A percentile compares a stretch with the other conserved stretches of the same genome.
Evolutionary conservation across 306 rosid genomes (phyloP).

Genomic region (Lablab purpureus): DNA sequence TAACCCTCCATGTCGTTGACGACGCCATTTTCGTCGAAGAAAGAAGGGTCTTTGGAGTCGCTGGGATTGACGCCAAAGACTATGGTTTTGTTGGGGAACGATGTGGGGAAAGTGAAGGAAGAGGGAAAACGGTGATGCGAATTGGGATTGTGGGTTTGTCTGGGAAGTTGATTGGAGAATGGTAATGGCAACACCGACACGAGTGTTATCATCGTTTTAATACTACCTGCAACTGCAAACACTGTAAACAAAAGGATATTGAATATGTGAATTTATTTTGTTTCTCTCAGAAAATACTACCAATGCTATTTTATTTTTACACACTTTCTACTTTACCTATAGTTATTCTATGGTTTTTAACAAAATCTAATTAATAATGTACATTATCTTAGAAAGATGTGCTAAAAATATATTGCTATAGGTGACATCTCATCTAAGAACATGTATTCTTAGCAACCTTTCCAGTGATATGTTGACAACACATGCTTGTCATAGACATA

Average conservation of each 20-base stretch:
- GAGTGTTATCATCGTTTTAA: constrained; percentile 58
- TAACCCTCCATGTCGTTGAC: constrained; percentile 91
- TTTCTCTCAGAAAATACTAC: too few relatives aligned
- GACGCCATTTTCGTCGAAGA: constrained; percentile 70
- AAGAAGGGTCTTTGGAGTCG: constrained; percentile 59
- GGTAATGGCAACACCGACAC: constrained; percentile 43
- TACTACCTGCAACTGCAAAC: background rate
- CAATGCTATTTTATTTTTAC: too few relatives aligned
- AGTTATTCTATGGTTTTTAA: too few relatives aligned
- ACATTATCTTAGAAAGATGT: too few relatives aligned
- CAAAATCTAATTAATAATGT: too few relatives aligned
- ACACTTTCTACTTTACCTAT: too few relatives aligned
- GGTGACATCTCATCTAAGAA: too few relatives aligned
- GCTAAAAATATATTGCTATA: too few relatives aligned
- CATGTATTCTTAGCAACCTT: too few relatives aligned
- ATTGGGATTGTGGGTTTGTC: constrained; percentile 16
- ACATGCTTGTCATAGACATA: too few relatives aligned
- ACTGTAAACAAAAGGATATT: background rate
- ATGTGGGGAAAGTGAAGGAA: constrained; percentile 21
- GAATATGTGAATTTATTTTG: background rate
- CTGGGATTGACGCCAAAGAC: constrained; percentile 49
- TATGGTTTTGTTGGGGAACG: constrained; percentile 26
- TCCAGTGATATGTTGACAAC: too few relatives aligned
- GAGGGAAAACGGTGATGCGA: constrained; percentile 34
- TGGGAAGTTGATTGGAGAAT: constrained; percentile 26